These are phyloP conservation scores for Entomortierella chlamydospora DNA, from an alignment of 192 early-diverging fungal species.

Conservation along the genomic window DNA sequence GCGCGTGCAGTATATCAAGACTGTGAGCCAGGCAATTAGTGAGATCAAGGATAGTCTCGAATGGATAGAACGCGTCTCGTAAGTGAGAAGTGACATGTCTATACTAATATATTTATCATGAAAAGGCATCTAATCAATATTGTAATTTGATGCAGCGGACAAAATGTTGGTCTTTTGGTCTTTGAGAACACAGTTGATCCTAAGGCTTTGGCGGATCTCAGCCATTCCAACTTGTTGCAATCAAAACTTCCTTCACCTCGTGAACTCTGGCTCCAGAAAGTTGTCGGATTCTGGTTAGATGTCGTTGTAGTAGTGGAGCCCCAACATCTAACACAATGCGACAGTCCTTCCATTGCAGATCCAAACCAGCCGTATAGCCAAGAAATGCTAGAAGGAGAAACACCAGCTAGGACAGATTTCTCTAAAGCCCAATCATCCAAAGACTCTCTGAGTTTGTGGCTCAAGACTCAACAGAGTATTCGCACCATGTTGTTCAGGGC, in stretches of 20 bases:
- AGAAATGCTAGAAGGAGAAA: background rate
- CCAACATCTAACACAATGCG: background rate
- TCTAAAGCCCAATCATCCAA: background rate
- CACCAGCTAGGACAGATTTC: background rate
- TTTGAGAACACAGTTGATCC: constrained; percentile 11
- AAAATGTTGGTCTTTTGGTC: constrained; percentile 17
- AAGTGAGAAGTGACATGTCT: background rate
- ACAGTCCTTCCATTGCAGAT: background rate
- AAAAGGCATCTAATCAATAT: too few relatives aligned
- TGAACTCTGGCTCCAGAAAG: constrained; percentile 26
- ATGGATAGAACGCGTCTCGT: constrained; percentile 33
- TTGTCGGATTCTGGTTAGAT: constrained; percentile 30
- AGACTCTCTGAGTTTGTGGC: constrained; percentile 21
- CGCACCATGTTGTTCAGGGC: background rate
- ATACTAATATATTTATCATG: background rate
- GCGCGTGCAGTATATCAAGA: constrained; percentile 13
- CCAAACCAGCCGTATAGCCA: background rate
- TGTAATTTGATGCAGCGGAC: constrained; percentile 14
- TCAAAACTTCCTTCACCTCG: constrained; percentile 5
- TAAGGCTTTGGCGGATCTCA: background rate
- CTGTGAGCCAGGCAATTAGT: constrained; percentile 14
- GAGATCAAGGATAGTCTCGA: constrained; percentile 36
- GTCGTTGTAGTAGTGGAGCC: background rate
- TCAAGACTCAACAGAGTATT: constrained; percentile 21
- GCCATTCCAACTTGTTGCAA: too few relatives aligned